Base-by-base conservation (phyloP, 805 yeast species). In the Cyberlindnera petersonii region DNA sequence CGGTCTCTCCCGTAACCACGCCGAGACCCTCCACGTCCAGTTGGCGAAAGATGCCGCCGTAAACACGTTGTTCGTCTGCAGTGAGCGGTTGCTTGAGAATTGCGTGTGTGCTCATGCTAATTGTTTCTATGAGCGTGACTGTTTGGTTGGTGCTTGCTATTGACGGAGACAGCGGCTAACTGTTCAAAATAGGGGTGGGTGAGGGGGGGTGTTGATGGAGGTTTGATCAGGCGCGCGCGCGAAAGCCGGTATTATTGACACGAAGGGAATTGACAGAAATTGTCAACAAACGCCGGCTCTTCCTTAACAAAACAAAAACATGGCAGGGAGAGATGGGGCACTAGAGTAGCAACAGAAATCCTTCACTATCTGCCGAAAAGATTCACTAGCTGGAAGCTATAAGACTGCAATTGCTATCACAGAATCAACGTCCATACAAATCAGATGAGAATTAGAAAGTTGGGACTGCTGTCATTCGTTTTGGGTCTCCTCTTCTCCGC, bases 1-100 rank as follows among this genome's bases (percentile, higher is more conserved):
- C 86, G 27, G 81, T 78, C 26, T 83, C 89, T 24, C 98, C 98
- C 4, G 96, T 84, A 42, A 91, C 83, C 22, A 82, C 71, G 5
- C 96, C 96, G 31, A 82, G 64, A 31, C 73, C 71, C 52, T 85
- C 93, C 4, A 82, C 74, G 60, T 93, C 98, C 51, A 91, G 70
- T 31, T 82, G 70, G 46, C 75, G 75, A 69, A 93, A 93, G 37
- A 88, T 70, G 43, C 77, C 79, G n/a, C 84, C 78, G 59, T 77
- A 88, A 38, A 77, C 67, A 45, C 70, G 68, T 59, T 82, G 78
- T 63, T 93, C 99, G 44, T 86, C 95, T 18, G 79, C 68, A 9
- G 93, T 59, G 31, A 70, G 55, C 6, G 72, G 72, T 34, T 63
- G 65, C 33, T 58, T 61, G n/a, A 41, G 43, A 11, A 30, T 31